Evolutionary conservation across 805 yeast genomes (phyloP).

Genomic region (Nakazawaea pomicola): DNA sequence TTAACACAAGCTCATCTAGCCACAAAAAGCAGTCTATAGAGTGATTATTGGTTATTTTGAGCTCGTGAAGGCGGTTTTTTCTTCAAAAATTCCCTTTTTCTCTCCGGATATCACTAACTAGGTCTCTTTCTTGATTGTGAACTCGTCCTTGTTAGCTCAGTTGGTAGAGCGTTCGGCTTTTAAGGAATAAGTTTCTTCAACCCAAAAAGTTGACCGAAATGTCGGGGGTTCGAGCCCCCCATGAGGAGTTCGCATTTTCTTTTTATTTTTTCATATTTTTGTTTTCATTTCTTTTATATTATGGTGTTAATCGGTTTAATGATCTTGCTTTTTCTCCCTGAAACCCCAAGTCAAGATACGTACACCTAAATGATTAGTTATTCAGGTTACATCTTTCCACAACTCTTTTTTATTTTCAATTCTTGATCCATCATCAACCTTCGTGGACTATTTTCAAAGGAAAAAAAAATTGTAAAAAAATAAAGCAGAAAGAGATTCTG

Average conservation of each 20-base stretch:
- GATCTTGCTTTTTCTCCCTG: too few relatives aligned
- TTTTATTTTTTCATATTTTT: slow-evolving; percentile 14
- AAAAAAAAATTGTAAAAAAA: neutral
- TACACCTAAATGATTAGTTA: too few relatives aligned
- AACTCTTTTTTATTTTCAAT: too few relatives aligned
- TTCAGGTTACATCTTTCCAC: too few relatives aligned
- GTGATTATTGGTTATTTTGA: neutral
- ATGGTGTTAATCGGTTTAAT: too few relatives aligned
- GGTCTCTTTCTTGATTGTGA: neutral
- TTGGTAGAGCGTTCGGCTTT: slow-evolving; percentile 70
- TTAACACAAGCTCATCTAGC: too few relatives aligned
- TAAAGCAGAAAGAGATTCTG: neutral
- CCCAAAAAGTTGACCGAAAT: slow-evolving; percentile 14
- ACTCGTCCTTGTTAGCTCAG: slow-evolving; percentile 50
- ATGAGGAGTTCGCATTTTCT: slow-evolving; percentile 25
- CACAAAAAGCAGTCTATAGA: too few relatives aligned
- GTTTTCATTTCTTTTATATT: slow-evolving; percentile 11
- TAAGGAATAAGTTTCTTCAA: slow-evolving; percentile 24
- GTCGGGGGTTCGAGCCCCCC: slow-evolving; percentile 27
- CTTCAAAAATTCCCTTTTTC: neutral
- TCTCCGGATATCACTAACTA: neutral
- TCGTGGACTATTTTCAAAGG: too few relatives aligned
- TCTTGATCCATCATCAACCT: too few relatives aligned
- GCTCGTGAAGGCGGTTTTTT: too few relatives aligned
- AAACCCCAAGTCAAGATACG: too few relatives aligned